Conservation (phyloP, 495 filamentous ascomycete species). For the Penicillium flavigenum region DNA sequence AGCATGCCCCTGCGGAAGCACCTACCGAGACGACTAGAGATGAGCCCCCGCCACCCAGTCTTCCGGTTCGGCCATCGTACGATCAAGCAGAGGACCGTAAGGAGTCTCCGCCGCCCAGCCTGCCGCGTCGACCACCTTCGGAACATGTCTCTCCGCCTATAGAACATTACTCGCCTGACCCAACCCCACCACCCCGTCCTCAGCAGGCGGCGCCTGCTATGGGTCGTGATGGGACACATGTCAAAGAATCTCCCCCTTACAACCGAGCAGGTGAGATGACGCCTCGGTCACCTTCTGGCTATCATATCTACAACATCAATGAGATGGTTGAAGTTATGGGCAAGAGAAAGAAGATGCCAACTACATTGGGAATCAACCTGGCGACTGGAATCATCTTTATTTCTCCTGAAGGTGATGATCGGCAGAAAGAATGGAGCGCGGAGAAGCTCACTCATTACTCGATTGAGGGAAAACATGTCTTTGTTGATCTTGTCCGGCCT, state of each 20-base stretch:
- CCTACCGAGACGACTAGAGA: conserved; percentile 34
- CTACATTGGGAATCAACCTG: conserved; percentile 85
- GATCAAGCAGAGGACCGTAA: conserved; percentile 57
- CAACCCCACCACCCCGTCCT: conserved; percentile 29
- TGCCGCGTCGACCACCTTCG: conserved; percentile 70
- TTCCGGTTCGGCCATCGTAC: conserved; percentile 42
- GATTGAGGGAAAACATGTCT: conserved; percentile 96
- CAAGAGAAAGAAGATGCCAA: conserved; percentile 96
- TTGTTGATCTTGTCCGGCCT: conserved; percentile 85
- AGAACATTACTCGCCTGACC: conserved; percentile 50
- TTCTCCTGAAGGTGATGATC: conserved; percentile 84
- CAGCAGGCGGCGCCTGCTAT: conserved; percentile 23
- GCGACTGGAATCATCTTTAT: conserved; percentile 87
- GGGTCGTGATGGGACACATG: conserved; percentile 33
- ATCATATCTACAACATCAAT: conserved; percentile 91
- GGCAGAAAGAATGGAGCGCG: conserved; percentile 87
- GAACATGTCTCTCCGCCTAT: conserved; percentile 54
- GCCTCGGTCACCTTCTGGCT: conserved; percentile 68
- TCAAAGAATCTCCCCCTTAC: conserved; percentile 59
- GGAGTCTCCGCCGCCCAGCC: conserved; percentile 56
- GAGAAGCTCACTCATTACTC: conserved; percentile 94
- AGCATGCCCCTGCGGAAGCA: conserved; percentile 34
- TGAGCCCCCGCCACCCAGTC: conserved; percentile 41
- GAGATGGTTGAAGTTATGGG: conserved; percentile 94
- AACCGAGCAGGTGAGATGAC: conserved; percentile 50